phyloP scores from a whole-genome alignment of 1,284 basidiomycete genomes.

The Neotropicomus parvogracilis region DNA sequence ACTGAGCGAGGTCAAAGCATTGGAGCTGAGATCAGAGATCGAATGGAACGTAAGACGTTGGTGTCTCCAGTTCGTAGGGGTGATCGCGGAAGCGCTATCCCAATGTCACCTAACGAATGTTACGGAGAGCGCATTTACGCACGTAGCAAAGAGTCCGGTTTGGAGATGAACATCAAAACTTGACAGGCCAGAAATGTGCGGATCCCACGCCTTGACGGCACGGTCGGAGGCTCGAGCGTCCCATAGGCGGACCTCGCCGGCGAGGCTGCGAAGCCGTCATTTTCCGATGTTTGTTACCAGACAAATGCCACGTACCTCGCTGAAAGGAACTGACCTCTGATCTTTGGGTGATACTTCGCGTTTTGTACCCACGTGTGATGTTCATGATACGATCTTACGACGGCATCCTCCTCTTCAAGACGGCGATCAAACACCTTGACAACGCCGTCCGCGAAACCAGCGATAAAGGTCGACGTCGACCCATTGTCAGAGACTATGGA shows the following conservation, averaged over 20 bases:
- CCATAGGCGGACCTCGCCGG: conserved; percentile 91
- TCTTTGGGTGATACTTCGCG: conserved; percentile 80
- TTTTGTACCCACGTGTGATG: conserved; percentile 93
- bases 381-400: conserved; percentile 78
- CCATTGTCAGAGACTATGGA: conserved; percentile 79
- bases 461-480: conserved; percentile 78
- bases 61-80: conserved; percentile 54
- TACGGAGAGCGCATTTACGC: conserved; percentile 34
- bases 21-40: conserved; percentile 35
- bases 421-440: conserved; percentile 92
- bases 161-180: conserved; percentile 87
- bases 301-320: conserved; percentile 59
- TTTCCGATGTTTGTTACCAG: neutral
- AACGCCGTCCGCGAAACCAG: conserved; percentile 91
- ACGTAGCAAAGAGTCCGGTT: conserved; percentile 86
- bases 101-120: conserved; percentile 2
- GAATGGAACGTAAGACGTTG: conserved; percentile 63
- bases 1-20: conserved; percentile 47
- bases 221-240: conserved; percentile 74
- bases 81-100: conserved; percentile 60
- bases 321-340: conserved; percentile 78
- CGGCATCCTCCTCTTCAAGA: conserved; percentile 78
- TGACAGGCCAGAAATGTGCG: conserved; percentile 73
- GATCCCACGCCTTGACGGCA: conserved; percentile 63
- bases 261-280: conserved; percentile 53